These are phyloP conservation scores for Coemansia sp. DNA, from an alignment of 192 early-diverging fungal genomes.

Conservation along the genomic window DNA sequence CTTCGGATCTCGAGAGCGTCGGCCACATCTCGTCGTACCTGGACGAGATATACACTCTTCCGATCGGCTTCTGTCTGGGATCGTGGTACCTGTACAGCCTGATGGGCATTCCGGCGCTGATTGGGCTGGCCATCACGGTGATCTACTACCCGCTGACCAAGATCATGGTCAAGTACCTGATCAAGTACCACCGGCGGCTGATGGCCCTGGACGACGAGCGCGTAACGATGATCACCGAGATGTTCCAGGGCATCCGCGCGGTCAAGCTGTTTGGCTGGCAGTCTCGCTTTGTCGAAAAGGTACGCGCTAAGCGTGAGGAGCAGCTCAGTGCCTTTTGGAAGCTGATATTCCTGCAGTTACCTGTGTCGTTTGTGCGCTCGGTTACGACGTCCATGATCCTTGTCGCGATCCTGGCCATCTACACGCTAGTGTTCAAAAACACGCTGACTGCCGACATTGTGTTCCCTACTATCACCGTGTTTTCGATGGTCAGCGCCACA, in stretches of 20 bases:
- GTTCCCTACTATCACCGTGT: conserved; percentile 71
- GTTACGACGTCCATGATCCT: conserved; percentile 59
- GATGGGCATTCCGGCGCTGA: conserved; percentile 78
- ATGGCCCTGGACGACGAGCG: conserved; percentile 70
- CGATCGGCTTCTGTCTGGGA: conserved; percentile 65
- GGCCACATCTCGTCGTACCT: conserved; percentile 57
- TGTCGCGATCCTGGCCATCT: conserved; percentile 57
- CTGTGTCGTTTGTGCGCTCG: conserved; percentile 49
- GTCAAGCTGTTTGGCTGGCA: conserved; percentile 94
- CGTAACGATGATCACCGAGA: conserved; percentile 77
- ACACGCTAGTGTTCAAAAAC: conserved; percentile 55
- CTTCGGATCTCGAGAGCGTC: conserved; percentile 66
- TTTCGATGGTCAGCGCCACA: conserved; percentile 64
- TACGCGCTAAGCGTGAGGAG: conserved; percentile 60
- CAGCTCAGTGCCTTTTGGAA: conserved; percentile 57
- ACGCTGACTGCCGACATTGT: conserved; percentile 60
- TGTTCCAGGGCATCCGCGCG: conserved; percentile 86
- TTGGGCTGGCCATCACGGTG: conserved; percentile 67
- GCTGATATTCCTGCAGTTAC: conserved; percentile 56
- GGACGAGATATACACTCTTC: conserved; percentile 61
- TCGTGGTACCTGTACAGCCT: conserved; percentile 68
- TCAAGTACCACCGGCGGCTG: conserved; percentile 54
- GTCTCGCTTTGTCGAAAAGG: conserved; percentile 62
- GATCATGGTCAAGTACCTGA: conserved; percentile 53
- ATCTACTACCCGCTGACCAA: conserved; percentile 59